phyloP scores from a whole-genome alignment of 768 basidiomycete genomes.

The Cystobasidium tubakii region DNA sequence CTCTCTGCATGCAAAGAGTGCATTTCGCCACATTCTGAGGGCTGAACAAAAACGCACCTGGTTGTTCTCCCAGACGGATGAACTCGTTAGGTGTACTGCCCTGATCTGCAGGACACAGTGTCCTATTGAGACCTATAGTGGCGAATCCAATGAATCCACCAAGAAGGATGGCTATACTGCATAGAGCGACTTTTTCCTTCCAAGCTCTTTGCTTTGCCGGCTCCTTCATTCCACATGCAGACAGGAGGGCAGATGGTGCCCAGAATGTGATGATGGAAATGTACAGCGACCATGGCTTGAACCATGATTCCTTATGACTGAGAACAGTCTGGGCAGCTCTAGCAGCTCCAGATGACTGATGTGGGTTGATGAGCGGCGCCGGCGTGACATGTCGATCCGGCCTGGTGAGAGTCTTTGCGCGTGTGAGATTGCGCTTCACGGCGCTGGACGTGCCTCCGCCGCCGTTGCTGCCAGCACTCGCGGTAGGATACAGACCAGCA shows the following conservation, averaged over 20 bases:
- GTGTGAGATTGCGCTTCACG: conserved; percentile 29
- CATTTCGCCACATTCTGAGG: background rate
- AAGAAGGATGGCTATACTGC: conserved; percentile 72
- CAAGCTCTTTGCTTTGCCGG: conserved; percentile 76
- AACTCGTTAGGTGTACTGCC: conserved; percentile 53
- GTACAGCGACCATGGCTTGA: conserved; percentile 69
- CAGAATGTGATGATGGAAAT: conserved; percentile 77
- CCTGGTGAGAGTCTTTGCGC: conserved; percentile 79
- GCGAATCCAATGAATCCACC: conserved; percentile 79
- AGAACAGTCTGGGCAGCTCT: conserved; percentile 43
- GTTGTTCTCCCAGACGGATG: conserved; percentile 56
- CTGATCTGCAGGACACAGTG: conserved; percentile 69
- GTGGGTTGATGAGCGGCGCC: conserved; percentile 85
- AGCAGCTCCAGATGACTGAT: conserved; percentile 48
- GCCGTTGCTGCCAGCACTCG: background rate
- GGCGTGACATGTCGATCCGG: conserved; percentile 93
- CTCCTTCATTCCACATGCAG: conserved; percentile 71
- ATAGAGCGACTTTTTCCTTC: conserved; percentile 93
- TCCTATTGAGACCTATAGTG: conserved; percentile 88
- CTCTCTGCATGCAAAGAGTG: background rate
- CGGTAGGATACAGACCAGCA: background rate
- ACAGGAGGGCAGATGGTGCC: conserved; percentile 74
- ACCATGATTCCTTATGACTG: conserved; percentile 42
- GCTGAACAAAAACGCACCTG: conserved; percentile 40
- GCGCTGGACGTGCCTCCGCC: background rate